Percentiles rank a stretch among this genome's conserved stretches.
Conservation (phyloP, 768 basidiomycete species). For the Podaxis carcinomalis region DNA sequence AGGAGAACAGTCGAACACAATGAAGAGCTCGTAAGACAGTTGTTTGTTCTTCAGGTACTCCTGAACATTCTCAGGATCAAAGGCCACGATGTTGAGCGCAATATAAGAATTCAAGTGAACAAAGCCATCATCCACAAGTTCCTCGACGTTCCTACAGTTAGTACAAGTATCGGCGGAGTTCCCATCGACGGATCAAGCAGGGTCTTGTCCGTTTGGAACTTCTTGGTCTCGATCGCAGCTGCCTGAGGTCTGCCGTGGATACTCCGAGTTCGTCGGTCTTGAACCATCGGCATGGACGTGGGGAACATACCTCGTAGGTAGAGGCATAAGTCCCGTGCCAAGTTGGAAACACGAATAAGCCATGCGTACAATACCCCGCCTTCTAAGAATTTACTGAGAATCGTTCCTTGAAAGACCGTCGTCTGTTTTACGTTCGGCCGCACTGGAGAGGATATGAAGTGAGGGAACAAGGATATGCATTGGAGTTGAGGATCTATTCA, state of each 20-base stretch:
- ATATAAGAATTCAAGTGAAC: slow-evolving; percentile 33
- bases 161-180: slow-evolving; percentile 35
- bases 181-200: slow-evolving; percentile 6
- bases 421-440: no score
- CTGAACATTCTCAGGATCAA: slow-evolving; percentile 15
- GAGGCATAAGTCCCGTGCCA: slow-evolving; percentile 53
- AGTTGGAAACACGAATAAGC: slow-evolving; percentile 46
- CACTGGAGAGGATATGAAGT: no score
- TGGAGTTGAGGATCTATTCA: no score
- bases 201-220: slow-evolving; percentile 30
- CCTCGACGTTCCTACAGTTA: slow-evolving; percentile 30
- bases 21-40: neutral
- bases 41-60: neutral
- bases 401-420: neutral
- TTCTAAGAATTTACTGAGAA: slow-evolving; percentile 20
- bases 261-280: neutral
- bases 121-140: slow-evolving; percentile 31
- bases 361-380: slow-evolving; percentile 51
- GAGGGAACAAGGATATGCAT: no score
- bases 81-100: slow-evolving; percentile 17
- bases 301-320: slow-evolving; percentile 38
- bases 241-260: slow-evolving; percentile 39
- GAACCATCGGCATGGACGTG: neutral
- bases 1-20: neutral
- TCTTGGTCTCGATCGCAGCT: slow-evolving; percentile 32